phyloP scores from a whole-genome alignment of 192 early-diverging fungal genomes.

The Dimargaris cristalligena region DNA sequence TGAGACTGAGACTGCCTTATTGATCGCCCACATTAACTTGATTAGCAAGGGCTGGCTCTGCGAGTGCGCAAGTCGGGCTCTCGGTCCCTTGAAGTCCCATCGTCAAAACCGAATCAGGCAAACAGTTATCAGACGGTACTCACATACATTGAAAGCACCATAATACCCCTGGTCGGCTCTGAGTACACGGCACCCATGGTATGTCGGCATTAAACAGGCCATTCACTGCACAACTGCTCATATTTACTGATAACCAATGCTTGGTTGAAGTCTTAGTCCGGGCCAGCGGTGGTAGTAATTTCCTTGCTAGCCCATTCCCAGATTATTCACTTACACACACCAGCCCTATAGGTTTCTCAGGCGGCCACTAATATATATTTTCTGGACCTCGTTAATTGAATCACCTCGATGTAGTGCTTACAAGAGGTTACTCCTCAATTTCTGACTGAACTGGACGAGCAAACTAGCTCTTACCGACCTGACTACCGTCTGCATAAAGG shows the following conservation, averaged over 20 bases:
- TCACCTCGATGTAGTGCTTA: too few relatives aligned
- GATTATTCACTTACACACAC: background rate
- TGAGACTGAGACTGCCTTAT: too few relatives aligned
- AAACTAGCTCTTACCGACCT: slow-evolving; percentile 23
- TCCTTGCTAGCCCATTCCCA: background rate
- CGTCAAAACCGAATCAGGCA: too few relatives aligned
- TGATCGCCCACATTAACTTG: too few relatives aligned
- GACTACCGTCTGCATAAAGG: slow-evolving; percentile 20
- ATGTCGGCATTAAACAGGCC: slow-evolving; percentile 10
- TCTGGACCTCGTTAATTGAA: too few relatives aligned
- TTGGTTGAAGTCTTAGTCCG: background rate
- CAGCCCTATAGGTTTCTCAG: background rate
- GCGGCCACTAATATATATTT: slow-evolving; percentile 16
- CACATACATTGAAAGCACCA: slow-evolving; percentile 21
- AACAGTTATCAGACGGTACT: slow-evolving; percentile 13
- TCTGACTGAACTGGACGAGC: slow-evolving; percentile 19
- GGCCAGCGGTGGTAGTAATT: background rate
- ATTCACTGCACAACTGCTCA: background rate
- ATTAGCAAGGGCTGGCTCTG: slow-evolving; percentile 16
- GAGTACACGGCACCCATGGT: slow-evolving; percentile 30
- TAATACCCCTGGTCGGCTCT: slow-evolving; percentile 26
- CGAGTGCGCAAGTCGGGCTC: slow-evolving; percentile 19
- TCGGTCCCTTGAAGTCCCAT: too few relatives aligned
- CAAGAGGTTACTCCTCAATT: slow-evolving; percentile 22
- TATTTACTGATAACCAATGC: slow-evolving; percentile 2